These are phyloP conservation scores for Talaromyces sp. DNA, from an alignment of 2,329 filamentous ascomycete genomes.

Conservation along the genomic window DNA sequence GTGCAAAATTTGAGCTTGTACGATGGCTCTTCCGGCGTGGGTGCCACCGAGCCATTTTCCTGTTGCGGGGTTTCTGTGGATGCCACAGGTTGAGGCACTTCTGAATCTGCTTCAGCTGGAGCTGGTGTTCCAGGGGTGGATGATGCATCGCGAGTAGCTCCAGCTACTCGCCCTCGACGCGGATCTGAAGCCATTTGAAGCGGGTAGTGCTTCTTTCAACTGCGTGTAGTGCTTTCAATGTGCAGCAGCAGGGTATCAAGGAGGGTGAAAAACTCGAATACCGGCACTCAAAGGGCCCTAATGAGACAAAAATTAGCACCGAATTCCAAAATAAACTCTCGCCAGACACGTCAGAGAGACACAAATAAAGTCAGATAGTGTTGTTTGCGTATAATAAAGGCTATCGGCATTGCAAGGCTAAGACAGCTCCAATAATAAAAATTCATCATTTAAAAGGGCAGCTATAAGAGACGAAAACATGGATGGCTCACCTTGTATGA, in stretches of 20 bases:
- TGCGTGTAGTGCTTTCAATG: constrained; percentile 4
- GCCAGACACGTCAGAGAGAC: constrained; percentile 12
- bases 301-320: neutral
- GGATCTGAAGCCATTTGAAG: constrained; percentile 45
- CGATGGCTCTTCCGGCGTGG: constrained; percentile 27
- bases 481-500: constrained; percentile 11
- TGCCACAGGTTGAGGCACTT: constrained; percentile 7
- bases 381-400: constrained; percentile 46
- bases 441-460: constrained; percentile 48
- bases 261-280: constrained; percentile 29
- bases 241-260: constrained; percentile 20
- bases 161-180: constrained; percentile 43
- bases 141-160: constrained; percentile 28
- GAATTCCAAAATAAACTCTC: neutral
- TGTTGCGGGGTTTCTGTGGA: constrained; percentile 13
- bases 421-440: constrained; percentile 73
- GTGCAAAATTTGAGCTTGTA: constrained; percentile 96
- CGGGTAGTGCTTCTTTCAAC: constrained; percentile 11
- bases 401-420: constrained; percentile 55
- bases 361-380: constrained; percentile 1
- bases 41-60: constrained; percentile 8
- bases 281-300: constrained; percentile 25
- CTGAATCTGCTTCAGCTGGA: constrained; percentile 20
- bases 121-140: constrained; percentile 24
- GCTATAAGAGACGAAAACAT: neutral